Conservation (phyloP, 2,329 filamentous ascomycete genomes). For the Aspergillus sp. region DNA sequence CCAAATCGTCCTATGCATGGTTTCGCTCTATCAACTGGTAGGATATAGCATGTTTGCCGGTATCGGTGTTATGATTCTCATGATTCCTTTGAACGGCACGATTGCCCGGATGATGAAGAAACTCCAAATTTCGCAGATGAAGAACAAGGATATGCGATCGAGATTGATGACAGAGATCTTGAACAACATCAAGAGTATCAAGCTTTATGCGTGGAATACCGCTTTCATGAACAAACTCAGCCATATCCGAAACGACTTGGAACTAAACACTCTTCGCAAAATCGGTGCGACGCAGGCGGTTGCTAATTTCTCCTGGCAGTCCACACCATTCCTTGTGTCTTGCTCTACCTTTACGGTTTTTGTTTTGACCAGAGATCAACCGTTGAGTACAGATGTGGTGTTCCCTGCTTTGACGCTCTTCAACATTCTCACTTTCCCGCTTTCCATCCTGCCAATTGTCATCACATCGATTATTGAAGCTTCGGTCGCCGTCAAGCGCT, state of each 20-base stretch:
- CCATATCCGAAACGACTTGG: slow-evolving; percentile 89
- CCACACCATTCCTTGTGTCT: slow-evolving; percentile 93
- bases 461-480: slow-evolving; percentile 95
- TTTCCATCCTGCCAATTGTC: slow-evolving; percentile 93
- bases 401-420: slow-evolving; percentile 91
- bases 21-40: slow-evolving; percentile 90
- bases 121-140: slow-evolving; percentile 95
- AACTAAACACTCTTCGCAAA: slow-evolving; percentile 89
- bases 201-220: slow-evolving; percentile 93
- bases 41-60: slow-evolving; percentile 94
- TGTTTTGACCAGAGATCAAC: slow-evolving; percentile 71
- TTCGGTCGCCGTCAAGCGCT: slow-evolving; percentile 78
- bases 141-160: slow-evolving; percentile 93
- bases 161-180: slow-evolving; percentile 94
- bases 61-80: slow-evolving; percentile 88
- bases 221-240: slow-evolving; percentile 98
- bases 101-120: slow-evolving; percentile 92
- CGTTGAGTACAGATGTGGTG: slow-evolving; percentile 87
- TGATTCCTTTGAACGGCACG: slow-evolving; percentile 92
- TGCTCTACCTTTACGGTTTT: slow-evolving; percentile 95
- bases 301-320: slow-evolving; percentile 97
- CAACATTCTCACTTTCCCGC: slow-evolving; percentile 90
- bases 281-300: slow-evolving; percentile 91
- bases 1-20: slow-evolving; percentile 92
- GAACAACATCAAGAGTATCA: slow-evolving; percentile 99